Evolutionary conservation across 768 basidiomycete species (phyloP).

Genomic region (Scleroderma bovista): DNA sequence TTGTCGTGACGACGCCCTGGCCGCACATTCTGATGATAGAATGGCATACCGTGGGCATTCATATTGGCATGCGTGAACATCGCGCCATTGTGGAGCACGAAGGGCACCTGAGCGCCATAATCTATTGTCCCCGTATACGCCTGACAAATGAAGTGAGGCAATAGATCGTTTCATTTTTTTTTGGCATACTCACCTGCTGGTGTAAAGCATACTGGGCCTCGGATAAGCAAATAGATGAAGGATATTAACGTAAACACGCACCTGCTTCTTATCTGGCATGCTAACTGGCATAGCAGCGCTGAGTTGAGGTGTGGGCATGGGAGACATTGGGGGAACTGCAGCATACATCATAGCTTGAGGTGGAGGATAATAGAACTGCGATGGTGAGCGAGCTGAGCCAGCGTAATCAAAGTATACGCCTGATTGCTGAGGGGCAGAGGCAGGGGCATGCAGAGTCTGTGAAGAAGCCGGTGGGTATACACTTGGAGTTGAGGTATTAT

Average conservation of each 20-base stretch:
- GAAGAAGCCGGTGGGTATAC: constrained; percentile 46
- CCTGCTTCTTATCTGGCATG: constrained; percentile 57
- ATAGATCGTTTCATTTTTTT: not conserved
- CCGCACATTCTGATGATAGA: constrained; percentile 37
- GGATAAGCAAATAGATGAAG: constrained; percentile 8
- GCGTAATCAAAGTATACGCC: constrained; percentile 57
- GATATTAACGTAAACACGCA: constrained; percentile 21
- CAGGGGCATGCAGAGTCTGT: constrained; percentile 39
- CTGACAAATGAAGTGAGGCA: constrained; percentile 14
- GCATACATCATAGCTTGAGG: constrained; percentile 58
- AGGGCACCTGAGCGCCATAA: constrained; percentile 42
- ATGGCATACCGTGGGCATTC: constrained; percentile 29
- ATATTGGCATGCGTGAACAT: constrained; percentile 38
- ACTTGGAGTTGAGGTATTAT: constrained; percentile 37
- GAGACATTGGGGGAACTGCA: constrained; percentile 44
- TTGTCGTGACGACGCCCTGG: constrained; percentile 42
- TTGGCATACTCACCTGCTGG: constrained; percentile 38
- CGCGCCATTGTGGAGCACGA: constrained; percentile 39
- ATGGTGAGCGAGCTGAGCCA: constrained; percentile 40
- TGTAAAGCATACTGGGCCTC: constrained; percentile 37
- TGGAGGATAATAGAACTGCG: constrained; percentile 57
- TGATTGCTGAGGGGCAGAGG: constrained; percentile 41
- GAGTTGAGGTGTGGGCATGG: constrained; percentile 48
- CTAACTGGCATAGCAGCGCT: constrained; percentile 34
- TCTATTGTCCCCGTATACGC: constrained; percentile 43